Evolutionary conservation across 1,139 yeast species (phyloP), one percentile per base, ranked within the genome.

Genomic region (Blastobotrys ciferrii): DNA sequence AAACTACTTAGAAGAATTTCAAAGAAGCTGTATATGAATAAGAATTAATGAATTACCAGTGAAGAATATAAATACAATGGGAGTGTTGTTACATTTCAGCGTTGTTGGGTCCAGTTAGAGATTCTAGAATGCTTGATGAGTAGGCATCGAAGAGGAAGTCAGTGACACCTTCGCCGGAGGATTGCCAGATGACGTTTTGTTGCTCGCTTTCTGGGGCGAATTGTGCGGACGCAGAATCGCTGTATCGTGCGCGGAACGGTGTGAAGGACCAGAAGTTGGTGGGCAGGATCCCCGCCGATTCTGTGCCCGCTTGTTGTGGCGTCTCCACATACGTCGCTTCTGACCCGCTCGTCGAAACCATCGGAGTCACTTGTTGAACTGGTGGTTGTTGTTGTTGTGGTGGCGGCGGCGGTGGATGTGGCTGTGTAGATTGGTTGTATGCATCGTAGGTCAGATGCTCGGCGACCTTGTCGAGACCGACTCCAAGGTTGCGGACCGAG

Each of bases 71-170:
- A 23, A 23, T 23, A 23, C 28, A 23, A 9, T 6, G 9, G 28
- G 9, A 23, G 31, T 23, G 28, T 5, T 23, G 9, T 23, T 23
- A 18, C 28, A 15, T 14, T 3, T 39, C 42, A 15, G 13, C 36
- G 13, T 11, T 9, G 28, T 5, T 23, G 39, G 14, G 35, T n/a
- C 46, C 41, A 5, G 46, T 46, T 17, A 57, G 41, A 12, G 59
- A 53, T 20, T 55, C 58, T 35, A 58, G 36, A 15, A 58, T 35
- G 33, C 52, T 54, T 4, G 59, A 47, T 32, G 59, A 56, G 32
- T 56, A 58, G 0, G 60, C 60, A 44, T 58, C 61, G 48, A 57
- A 48, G 39, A 54, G 41, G 40, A 57, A 58, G 30, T 48, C 54
- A n/a, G 53, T 49, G 13, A 43, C 52, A 14, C 41, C 48, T 43